Evolutionary conservation across 495 filamentous ascomycete genomes (phyloP).

Genomic region (Hypoxylon cercidicola): DNA sequence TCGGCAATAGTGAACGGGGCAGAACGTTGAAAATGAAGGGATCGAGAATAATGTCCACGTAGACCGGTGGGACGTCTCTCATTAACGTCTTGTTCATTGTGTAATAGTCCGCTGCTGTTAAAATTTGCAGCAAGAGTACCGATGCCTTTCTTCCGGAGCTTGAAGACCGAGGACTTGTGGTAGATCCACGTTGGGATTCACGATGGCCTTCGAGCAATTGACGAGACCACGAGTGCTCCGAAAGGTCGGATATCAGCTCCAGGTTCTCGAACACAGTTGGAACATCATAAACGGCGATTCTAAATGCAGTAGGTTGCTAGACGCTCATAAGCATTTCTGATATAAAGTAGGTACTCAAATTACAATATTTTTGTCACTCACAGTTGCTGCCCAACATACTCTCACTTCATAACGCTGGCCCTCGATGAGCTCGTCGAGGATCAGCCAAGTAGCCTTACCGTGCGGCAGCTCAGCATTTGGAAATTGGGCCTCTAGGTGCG

Average conservation of each 20-base stretch:
- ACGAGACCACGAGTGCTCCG: constrained; percentile 66
- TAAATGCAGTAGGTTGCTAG: constrained; percentile 90
- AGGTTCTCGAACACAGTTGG: constrained; percentile 66
- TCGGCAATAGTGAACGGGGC: constrained; percentile 75
- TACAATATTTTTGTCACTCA: constrained; percentile 57
- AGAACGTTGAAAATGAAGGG: constrained; percentile 79
- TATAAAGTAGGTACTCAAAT: not conserved
- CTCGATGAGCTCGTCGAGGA: constrained; percentile 77
- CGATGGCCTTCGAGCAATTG: constrained; percentile 42
- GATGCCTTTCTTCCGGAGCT: constrained; percentile 56
- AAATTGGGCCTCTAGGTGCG: constrained; percentile 71
- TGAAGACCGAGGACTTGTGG: not conserved
- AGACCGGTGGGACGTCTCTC: constrained; percentile 75
- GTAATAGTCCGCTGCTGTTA: constrained; percentile 85
- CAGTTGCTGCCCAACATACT: constrained; percentile 93
- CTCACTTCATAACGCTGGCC: constrained; percentile 89
- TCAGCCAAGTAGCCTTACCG: constrained; percentile 80
- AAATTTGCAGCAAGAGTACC: constrained; percentile 79
- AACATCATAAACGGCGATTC: constrained; percentile 70
- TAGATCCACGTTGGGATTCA: constrained; percentile 16
- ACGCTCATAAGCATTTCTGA: constrained; percentile 25
- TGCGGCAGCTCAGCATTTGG: constrained; percentile 62
- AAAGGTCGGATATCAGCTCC: constrained; percentile 70
- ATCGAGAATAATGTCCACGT: constrained; percentile 90
- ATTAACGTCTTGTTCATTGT: constrained; percentile 78